Conservation (phyloP, 495 filamentous ascomycete species). For the Annulohypoxylon stygium region DNA sequence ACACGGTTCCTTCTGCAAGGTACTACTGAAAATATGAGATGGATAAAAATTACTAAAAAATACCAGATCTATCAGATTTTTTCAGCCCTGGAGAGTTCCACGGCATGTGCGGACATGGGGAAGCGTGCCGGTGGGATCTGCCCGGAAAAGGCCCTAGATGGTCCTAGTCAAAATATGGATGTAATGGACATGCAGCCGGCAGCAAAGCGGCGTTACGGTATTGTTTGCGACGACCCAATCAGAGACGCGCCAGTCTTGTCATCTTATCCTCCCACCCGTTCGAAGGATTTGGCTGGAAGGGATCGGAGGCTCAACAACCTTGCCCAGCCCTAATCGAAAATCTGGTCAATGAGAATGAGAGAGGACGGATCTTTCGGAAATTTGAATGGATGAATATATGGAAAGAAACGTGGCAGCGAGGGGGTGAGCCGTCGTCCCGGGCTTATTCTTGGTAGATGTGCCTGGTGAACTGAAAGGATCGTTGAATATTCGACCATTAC, state of each 20-base stretch:
- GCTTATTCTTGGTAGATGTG: slow-evolving; percentile 8
- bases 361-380: slow-evolving; percentile 37
- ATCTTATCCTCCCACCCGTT: not conserved
- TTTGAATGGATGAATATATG: slow-evolving; percentile 14
- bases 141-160: slow-evolving; percentile 8
- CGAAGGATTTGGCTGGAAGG: slow-evolving; percentile 28
- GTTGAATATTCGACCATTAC: not conserved
- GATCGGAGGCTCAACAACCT: slow-evolving; percentile 30
- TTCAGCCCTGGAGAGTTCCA: slow-evolving; percentile 15
- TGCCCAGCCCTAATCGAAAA: slow-evolving; percentile 30
- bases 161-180: not conserved
- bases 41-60: not conserved
- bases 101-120: slow-evolving; percentile 3
- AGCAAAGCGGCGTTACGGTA: not conserved
- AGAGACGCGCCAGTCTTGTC: not conserved
- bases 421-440: slow-evolving; percentile 25
- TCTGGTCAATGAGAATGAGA: slow-evolving; percentile 5
- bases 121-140: slow-evolving; percentile 13
- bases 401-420: slow-evolving; percentile 40
- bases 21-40: not conserved
- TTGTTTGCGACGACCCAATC: slow-evolving; percentile 16
- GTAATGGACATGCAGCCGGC: slow-evolving; percentile 17
- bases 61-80: slow-evolving; percentile 23
- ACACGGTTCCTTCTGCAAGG: slow-evolving; percentile 20
- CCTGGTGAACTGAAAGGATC: not conserved